These are phyloP conservation scores for Pyrenophora graminea DNA, from an alignment of 2,329 filamentous ascomycete genomes.

Conservation along the genomic window DNA sequence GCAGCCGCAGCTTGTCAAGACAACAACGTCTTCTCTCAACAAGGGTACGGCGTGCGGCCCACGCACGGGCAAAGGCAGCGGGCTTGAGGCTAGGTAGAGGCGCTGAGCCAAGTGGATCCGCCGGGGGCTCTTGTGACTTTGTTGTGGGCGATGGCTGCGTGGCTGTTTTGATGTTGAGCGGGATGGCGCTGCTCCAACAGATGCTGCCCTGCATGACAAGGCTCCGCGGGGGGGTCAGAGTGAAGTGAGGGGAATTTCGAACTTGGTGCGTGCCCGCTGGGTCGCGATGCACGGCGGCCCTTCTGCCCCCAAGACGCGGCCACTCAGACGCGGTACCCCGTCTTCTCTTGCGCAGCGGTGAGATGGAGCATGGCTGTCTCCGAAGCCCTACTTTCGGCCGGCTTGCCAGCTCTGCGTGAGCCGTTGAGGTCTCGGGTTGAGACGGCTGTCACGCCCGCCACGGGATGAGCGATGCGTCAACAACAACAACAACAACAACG, in stretches of 20 bases:
- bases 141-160: conserved; percentile 4
- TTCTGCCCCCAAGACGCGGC: conserved; percentile 14
- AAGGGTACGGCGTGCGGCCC: conserved; percentile 8
- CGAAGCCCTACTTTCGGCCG: conserved; percentile 11
- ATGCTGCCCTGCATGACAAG: conserved; percentile 25
- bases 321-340: conserved; percentile 18
- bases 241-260: conserved; percentile 11
- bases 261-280: neutral
- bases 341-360: conserved; percentile 21
- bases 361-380: conserved; percentile 24
- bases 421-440: neutral
- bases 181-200: conserved; percentile 26
- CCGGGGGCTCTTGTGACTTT: conserved; percentile 15
- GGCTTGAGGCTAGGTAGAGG: conserved; percentile 1
- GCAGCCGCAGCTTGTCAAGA: neutral
- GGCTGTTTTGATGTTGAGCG: conserved; percentile 11
- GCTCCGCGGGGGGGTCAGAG: conserved; percentile 11
- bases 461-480: conserved; percentile 1
- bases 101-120: conserved; percentile 4
- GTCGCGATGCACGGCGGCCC: conserved; percentile 25
- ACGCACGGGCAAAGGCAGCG: conserved; percentile 10
- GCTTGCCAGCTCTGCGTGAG: conserved; percentile 14
- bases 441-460: too few species aligned
- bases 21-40: neutral
- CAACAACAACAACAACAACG: too few species aligned